Base-by-base conservation (phyloP, 805 yeast genomes). In the Pichia occidentalis region DNA sequence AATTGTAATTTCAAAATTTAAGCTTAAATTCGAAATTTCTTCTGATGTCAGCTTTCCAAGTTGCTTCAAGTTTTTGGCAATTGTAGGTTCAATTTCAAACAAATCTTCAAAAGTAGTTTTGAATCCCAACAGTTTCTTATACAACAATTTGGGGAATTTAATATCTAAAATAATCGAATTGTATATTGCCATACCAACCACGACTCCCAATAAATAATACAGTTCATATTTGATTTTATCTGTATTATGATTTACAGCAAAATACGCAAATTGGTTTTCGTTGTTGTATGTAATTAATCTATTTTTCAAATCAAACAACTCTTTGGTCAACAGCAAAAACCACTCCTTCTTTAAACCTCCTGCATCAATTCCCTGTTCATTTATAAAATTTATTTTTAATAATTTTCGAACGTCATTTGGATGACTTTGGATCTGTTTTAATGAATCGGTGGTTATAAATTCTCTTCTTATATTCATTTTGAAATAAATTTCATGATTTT, bases 261-360 rank as follows among this genome's bases (percentile, higher is more conserved):
- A 88, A 95, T 97, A 92, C 36, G 80, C 70, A 26, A 70, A 65
- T 34, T 75, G 68, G 8, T 94, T 82, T 44, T 79, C 86, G 16
- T 78, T 83, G 29, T 77, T 73, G 47, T 75, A 73, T 7, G 62
- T 53, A 44, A 92, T 79, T 57, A 87, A 67, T 0, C 85, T 86
- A 23, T 77, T 73, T 32, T 66, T 64, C 2, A 87, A 82, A 50
- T 71, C 73, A 53, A 88, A 83, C 2, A 90, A 57, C 19, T 80
- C 80, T 41, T 73, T 73, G 1, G 84, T 77, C 27, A 92, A 63
- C 27, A 88, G 60, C 33, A 77, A 65, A 57, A 92, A 88, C 98
- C 98, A 90, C 53, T 90, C 98, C 53, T 87, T 88, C 50, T 81
- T 76, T 42, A 90, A 67, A 0, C 98, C 98, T 2, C 98, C 97